A percentile compares a stretch with the other conserved stretches of the same genome.
Conservation (phyloP, 2,329 filamentous ascomycete genomes). For the Pyrenophora teres region DNA sequence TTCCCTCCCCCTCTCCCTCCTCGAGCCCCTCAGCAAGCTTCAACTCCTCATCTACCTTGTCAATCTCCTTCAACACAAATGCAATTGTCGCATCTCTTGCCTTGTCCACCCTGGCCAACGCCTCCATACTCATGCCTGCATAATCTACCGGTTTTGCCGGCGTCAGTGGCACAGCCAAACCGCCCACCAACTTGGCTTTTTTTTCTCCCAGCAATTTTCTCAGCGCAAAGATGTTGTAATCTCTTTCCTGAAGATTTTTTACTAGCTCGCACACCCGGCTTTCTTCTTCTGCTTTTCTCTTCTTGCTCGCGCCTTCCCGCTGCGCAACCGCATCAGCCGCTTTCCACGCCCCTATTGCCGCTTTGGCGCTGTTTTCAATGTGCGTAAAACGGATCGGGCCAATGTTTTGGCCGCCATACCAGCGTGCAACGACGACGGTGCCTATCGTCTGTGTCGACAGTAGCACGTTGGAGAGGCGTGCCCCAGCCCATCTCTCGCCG, state of each 20-base stretch:
- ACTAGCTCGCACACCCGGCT: conserved; percentile 46
- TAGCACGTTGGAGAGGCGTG: conserved; percentile 54
- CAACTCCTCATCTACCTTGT: conserved; percentile 53
- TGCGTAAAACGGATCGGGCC: conserved; percentile 59
- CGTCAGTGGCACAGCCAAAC: conserved; percentile 29
- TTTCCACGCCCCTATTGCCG: conserved; percentile 53
- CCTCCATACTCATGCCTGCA: conserved; percentile 47
- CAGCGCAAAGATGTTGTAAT: conserved; percentile 55
- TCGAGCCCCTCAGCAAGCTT: conserved; percentile 29
- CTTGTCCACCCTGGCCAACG: conserved; percentile 52
- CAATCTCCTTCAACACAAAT: conserved; percentile 59
- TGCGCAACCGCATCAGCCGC: conserved; percentile 37
- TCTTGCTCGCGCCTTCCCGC: conserved; percentile 45
- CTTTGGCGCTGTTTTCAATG: conserved; percentile 56
- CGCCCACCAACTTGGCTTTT: conserved; percentile 38
- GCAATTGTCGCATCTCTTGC: conserved; percentile 59
- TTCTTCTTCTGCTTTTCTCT: conserved; percentile 44
- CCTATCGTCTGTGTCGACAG: conserved; percentile 52
- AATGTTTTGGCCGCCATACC: conserved; percentile 60
- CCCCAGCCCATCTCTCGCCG: conserved; percentile 59
- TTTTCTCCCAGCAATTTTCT: conserved; percentile 53
- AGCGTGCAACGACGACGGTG: conserved; percentile 57
- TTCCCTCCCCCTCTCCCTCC: conserved; percentile 21
- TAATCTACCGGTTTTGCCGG: conserved; percentile 50
- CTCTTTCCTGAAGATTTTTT: conserved; percentile 46